Base-by-base conservation (phyloP, 208 protist genomes). In the Phytomonas francai region DNA sequence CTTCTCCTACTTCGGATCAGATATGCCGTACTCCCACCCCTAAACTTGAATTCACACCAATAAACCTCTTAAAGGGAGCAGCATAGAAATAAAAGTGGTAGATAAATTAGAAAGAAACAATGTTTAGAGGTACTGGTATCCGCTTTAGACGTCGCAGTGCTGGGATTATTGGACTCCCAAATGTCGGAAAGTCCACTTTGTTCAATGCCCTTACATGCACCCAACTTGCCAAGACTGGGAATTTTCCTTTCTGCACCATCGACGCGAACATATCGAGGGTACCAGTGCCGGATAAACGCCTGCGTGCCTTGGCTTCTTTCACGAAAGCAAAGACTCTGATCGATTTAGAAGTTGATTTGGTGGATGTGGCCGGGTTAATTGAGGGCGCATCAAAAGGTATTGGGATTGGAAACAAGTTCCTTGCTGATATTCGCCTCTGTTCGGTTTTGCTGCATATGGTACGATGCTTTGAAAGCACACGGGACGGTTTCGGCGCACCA, bases 221-320 rank as follows among this genome's bases (percentile, higher is more conserved):
- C 31, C 74, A 88, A 65, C 75, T 88, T 30, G 92, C 89, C 30
- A 93, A 95, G 72, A 95, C 94, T n/a, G 92, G 85, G 5, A 97
- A 97, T 71, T 97, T 91, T 34, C 91, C 92, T 9, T 97, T 97
- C 67, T 97, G 92, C 68, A 97, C 94, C 0, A 97, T 97, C 57
- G 79, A 97, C 70, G 89, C 94, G 25, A 97, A 96, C 74, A 65
- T 92, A 0, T 79, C 87, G 28, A 87, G 81, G 58, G 88, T 86
- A 22, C 71, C 82, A 7, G 87, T 97, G 11, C 63, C 82, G n/a
- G 93, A 97, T 65, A 66, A 66, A 19, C 73, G 93, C n/a, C 70
- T 94, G 65, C 83, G 84, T 5, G 16, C 75, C n/a, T 76, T 97
- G n/a, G 84, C 84, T 1, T 56, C 42, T 28, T 89, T 94, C 63